phyloP scores from a whole-genome alignment of 371 early-diverging fungal species.

The Mucor circinelloides region DNA sequence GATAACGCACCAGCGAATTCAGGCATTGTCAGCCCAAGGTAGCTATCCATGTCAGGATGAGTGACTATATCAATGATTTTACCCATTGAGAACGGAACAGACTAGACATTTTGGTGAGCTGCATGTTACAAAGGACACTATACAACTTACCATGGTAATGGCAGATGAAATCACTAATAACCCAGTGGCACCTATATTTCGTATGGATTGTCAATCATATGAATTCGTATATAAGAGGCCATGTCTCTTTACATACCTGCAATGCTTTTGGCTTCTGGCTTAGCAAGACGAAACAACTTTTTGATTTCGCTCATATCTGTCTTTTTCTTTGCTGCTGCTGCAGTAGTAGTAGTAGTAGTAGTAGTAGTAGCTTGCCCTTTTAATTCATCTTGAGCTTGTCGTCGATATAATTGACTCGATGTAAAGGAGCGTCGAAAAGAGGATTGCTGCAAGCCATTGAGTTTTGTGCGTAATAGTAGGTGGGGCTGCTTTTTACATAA shows the following conservation, averaged over 20 bases:
- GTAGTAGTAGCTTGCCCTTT: background rate
- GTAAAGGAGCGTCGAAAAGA: background rate
- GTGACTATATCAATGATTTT: conserved; percentile 79
- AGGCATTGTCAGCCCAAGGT: conserved; percentile 56
- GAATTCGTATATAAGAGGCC: too few relatives aligned
- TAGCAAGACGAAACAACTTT: conserved; percentile 45
- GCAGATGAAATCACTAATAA: conserved; percentile 73
- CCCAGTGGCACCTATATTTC: conserved; percentile 45
- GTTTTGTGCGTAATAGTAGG: background rate
- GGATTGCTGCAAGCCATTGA: background rate
- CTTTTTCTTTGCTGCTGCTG: background rate
- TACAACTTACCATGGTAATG: conserved; percentile 64
- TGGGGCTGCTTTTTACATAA: background rate
- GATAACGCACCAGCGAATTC: conserved; percentile 61
- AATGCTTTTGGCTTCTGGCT: conserved; percentile 49
- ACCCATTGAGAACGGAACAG: conserved; percentile 81
- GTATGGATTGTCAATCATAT: background rate
- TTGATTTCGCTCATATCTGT: conserved; percentile 29
- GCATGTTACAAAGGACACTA: background rate
- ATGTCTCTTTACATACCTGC: conserved; percentile 29
- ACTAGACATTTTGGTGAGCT: conserved; percentile 19
- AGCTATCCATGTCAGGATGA: conserved; percentile 44
- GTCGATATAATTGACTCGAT: background rate
- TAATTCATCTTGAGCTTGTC: background rate
- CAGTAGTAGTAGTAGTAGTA: too few relatives aligned